A percentile compares a stretch with the other conserved stretches of the same genome.
Evolutionary conservation across 106 monocot species (phyloP).

Genomic region (Dioscorea alata): DNA sequence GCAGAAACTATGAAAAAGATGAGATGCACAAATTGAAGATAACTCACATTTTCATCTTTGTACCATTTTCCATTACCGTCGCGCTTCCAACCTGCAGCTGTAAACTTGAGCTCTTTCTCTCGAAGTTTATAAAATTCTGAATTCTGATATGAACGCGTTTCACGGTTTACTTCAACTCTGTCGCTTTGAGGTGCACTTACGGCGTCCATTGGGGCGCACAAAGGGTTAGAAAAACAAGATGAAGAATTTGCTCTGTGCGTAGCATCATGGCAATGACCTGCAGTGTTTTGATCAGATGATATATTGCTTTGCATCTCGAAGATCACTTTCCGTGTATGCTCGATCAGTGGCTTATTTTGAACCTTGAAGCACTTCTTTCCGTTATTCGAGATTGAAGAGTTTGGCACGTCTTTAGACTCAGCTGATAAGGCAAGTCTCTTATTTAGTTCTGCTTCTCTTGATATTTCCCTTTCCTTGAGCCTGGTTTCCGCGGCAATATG

Average conservation of each 20-base stretch:
- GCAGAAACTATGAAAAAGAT: not conserved
- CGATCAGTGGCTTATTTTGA: constrained; percentile 34
- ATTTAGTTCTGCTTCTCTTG: constrained; percentile 33
- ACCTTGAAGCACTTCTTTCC: not conserved
- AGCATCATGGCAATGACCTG: not conserved
- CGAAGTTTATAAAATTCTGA: constrained; percentile 18
- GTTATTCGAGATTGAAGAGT: not conserved
- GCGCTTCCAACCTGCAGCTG: constrained; percentile 72
- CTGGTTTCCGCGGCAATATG: constrained; percentile 52
- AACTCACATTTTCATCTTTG: constrained; percentile 74
- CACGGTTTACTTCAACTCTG: constrained; percentile 1
- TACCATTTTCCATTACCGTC: constrained; percentile 80
- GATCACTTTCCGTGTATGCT: constrained; percentile 40
- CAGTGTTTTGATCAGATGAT: constrained; percentile 5
- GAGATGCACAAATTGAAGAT: not conserved
- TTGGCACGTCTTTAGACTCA: constrained; percentile 9
- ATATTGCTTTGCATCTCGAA: constrained; percentile 25
- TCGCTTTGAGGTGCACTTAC: not conserved
- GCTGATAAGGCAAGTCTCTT: constrained; percentile 56
- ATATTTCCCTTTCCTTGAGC: constrained; percentile 46
- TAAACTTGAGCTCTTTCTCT: constrained; percentile 65
- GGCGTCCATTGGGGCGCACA: not conserved
- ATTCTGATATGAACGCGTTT: constrained; percentile 17
- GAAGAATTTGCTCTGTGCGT: not conserved
- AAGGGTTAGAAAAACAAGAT: constrained; percentile 2